Evolutionary conservation across 2,329 filamentous ascomycete genomes (phyloP), one percentile per base, ranked within the genome.

Genomic region (Nakataea oryzae): DNA sequence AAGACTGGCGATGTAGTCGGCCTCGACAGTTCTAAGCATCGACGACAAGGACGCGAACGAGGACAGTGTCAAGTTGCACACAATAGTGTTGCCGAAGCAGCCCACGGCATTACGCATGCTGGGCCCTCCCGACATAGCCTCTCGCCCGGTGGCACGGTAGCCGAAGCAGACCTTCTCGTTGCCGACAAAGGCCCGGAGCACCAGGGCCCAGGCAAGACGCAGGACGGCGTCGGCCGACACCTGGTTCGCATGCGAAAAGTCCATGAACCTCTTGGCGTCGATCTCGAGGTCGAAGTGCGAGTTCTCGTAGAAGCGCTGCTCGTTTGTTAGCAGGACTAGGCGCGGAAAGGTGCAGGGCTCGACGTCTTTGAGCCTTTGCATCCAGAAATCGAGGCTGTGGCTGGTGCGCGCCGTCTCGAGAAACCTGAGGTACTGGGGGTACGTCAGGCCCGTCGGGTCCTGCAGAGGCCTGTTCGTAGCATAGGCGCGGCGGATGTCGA

Each of bases 141-240:
- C 76, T 5, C 81, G 73, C 0, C 79, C 79, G 0, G 73, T 69
- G 3, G 78, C 75, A 41, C 78, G 76, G 62, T 76, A 81, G 0
- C 84, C 85, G 64, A 87, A 86, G 50, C 79, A 77, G 9, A 86
- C 78, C 13, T 78, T 76, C 27, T 80, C 74, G 21, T 75, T 75
- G 1, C 81, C 81, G 3, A 81, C 77, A 65, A 84, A 86, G 1
- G 78, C 75, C 2, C 82, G 79, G 0, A 86, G 72, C 0, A 86
- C 75, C 26, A 87, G 72, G 0, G 78, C 81, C 84, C 84, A 87
- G 0, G 84, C 83, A n/a, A 84, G 76, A 28, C 81, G 79, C 4
- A 87, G 73, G 3, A 86, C 73, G 0, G 81, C 78, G 0, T 80
- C 76, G 0, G 79, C 70, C 0, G 78, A 78, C 3, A 83, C 73